Evolutionary conservation across 768 basidiomycete species (phyloP).

Genomic region (Tylopilus felleus): DNA sequence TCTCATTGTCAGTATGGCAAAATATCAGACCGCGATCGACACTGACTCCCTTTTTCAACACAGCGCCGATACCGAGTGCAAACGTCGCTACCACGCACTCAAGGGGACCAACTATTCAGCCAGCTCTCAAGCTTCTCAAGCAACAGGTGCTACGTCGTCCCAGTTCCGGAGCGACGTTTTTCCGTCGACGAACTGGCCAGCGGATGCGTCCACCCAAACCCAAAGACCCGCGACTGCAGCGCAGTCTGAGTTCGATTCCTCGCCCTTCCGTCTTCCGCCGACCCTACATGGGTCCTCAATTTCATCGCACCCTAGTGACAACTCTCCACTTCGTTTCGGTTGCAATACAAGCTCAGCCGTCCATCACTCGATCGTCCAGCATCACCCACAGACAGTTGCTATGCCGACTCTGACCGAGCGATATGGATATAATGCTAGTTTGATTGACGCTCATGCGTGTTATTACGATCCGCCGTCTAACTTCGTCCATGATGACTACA

Average conservation of each 20-base stretch:
- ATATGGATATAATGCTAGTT: not conserved
- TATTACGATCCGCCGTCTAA: not conserved
- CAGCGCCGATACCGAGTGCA: conserved; percentile 1
- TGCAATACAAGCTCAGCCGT: not conserved
- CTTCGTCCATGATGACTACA: not conserved
- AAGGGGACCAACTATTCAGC: not conserved
- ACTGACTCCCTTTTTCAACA: conserved; percentile 8
- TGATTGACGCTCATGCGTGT: conserved; percentile 2
- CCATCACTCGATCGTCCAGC: not conserved
- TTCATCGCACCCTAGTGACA: not conserved
- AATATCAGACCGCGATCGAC: not conserved
- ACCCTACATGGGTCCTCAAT: not conserved
- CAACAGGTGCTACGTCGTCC: not conserved
- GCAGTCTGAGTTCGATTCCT: not conserved
- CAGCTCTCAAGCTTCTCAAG: not conserved
- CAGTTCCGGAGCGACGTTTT: not conserved
- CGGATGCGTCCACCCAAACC: not conserved
- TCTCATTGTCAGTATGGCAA: conserved; percentile 12
- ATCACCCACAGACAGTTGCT: not conserved
- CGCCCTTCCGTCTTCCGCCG: not conserved
- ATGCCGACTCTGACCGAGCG: conserved; percentile 1
- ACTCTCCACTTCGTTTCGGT: not conserved
- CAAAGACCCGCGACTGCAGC: not conserved
- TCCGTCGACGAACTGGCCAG: not conserved
- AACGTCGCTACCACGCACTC: not conserved